Evolutionary conservation across 2,329 filamentous ascomycete genomes (phyloP).

Genomic region (Microdochium trichocladiopsis): DNA sequence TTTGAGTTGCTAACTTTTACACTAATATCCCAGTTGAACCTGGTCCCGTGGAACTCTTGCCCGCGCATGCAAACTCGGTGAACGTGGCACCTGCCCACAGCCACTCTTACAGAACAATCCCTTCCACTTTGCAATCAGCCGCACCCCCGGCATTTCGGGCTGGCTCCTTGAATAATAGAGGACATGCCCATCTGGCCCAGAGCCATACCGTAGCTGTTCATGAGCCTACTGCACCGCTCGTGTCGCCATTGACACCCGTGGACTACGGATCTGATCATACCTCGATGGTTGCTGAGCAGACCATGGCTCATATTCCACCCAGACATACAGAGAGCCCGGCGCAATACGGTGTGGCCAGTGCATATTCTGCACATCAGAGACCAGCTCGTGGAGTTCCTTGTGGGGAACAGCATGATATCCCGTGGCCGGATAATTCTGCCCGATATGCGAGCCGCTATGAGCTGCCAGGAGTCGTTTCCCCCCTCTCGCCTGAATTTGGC

Average conservation of each 20-base stretch:
- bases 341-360: not conserved
- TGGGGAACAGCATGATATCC: not conserved
- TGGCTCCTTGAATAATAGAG: not conserved
- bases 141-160: not conserved
- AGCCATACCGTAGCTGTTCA: not conserved
- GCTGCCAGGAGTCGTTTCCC: not conserved
- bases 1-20: not conserved
- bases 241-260: not conserved
- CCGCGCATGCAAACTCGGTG: not conserved
- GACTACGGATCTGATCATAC: not conserved
- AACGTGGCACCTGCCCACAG: not conserved
- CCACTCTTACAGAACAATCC: not conserved
- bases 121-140: not conserved
- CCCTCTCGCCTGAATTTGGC: not conserved
- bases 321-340: not conserved
- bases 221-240: not conserved
- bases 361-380: not conserved
- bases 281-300: not conserved
- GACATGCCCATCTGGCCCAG: not conserved
- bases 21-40: not conserved
- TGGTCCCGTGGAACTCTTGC: not conserved
- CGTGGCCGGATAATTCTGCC: not conserved
- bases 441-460: not conserved
- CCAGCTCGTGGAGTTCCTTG: not conserved
- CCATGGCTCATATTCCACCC: not conserved